A percentile compares a stretch with the other conserved stretches of the same genome.
phyloP scores from a whole-genome alignment of 2,329 filamentous ascomycete species.

The Trichoderma atrobrunneum region DNA sequence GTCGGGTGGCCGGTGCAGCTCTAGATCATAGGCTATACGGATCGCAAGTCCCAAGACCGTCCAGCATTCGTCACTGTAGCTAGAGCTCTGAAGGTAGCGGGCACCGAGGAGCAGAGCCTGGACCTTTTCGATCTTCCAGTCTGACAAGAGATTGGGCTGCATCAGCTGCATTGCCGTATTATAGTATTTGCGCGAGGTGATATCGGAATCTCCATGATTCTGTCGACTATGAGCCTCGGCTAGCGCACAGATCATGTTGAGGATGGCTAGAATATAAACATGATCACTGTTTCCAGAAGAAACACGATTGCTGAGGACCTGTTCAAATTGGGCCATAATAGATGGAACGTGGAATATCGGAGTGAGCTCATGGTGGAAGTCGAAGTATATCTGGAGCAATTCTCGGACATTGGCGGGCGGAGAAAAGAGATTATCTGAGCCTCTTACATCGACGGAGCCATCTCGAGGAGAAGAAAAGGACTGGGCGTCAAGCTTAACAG shows the following conservation, averaged over 20 bases:
- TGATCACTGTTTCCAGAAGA: background rate
- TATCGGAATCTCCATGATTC: background rate
- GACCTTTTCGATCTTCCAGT: slow-evolving; percentile 11
- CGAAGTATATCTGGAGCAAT: background rate
- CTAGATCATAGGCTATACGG: slow-evolving; percentile 6
- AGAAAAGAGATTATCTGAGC: background rate
- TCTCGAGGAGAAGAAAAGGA: slow-evolving; percentile 1
- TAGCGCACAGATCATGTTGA: slow-evolving; percentile 11
- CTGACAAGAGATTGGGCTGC: slow-evolving; percentile 3
- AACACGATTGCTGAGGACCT: background rate
- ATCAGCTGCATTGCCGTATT: slow-evolving; percentile 12
- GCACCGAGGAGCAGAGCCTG: slow-evolving; percentile 11
- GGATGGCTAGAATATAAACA: background rate
- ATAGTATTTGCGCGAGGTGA: background rate
- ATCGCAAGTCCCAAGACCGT: slow-evolving; percentile 3
- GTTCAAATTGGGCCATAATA: slow-evolving; percentile 4
- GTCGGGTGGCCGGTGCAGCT: background rate
- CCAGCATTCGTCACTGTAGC: slow-evolving; percentile 13
- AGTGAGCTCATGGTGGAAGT: slow-evolving; percentile 10
- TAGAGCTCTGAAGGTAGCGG: slow-evolving; percentile 8
- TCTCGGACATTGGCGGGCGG: background rate
- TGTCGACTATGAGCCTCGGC: slow-evolving; percentile 1
- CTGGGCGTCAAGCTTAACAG: background rate
- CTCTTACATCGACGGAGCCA: background rate
- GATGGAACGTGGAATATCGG: slow-evolving; percentile 10